phyloP scores from a whole-genome alignment of 2,329 filamentous ascomycete genomes.

The Microcyclosporella mali region DNA sequence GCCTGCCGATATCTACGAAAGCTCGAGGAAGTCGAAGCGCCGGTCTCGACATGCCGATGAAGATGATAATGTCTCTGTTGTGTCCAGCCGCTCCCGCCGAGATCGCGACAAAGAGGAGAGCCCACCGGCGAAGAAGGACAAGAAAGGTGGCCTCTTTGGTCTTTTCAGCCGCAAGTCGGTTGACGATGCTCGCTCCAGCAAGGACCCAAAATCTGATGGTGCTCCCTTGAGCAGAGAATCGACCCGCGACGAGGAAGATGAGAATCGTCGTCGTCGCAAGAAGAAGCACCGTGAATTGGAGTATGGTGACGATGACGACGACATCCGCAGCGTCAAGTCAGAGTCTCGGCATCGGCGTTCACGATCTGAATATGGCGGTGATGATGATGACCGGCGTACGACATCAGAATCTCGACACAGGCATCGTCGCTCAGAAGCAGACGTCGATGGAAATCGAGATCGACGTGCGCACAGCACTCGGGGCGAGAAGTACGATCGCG shows the following conservation, averaged over 20 bases:
- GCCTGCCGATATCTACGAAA: conserved; percentile 36
- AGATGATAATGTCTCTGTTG: conserved; percentile 38
- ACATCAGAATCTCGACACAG: conserved; percentile 21
- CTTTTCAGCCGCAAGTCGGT: conserved; percentile 42
- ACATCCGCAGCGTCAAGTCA: conserved; percentile 11
- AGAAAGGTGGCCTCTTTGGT: conserved; percentile 42
- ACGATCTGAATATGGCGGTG: conserved; percentile 22
- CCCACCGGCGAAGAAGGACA: conserved; percentile 26
- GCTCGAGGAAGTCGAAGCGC: conserved; percentile 32
- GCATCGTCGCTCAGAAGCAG: conserved; percentile 13
- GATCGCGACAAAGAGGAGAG: conserved; percentile 34
- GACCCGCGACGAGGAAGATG: conserved; percentile 34
- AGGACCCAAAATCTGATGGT: conserved; percentile 15
- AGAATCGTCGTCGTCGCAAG: conserved; percentile 40
- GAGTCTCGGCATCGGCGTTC: conserved; percentile 29
- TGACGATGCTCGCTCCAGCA: conserved; percentile 32
- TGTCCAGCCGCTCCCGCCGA: conserved; percentile 36
- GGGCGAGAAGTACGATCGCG: conserved; percentile 17
- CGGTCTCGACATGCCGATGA: conserved; percentile 26
- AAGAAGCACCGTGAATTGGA: conserved; percentile 38
- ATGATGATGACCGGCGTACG: conserved; percentile 20
- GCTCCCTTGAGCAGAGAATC: conserved; percentile 15
- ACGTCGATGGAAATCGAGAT: conserved; percentile 21
- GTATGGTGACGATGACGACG: conserved; percentile 19
- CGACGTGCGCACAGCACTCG: conserved; percentile 20